These are phyloP conservation scores for Monosporozyma servazzii DNA, from an alignment of 805 yeast genomes.

Conservation along the genomic window DNA sequence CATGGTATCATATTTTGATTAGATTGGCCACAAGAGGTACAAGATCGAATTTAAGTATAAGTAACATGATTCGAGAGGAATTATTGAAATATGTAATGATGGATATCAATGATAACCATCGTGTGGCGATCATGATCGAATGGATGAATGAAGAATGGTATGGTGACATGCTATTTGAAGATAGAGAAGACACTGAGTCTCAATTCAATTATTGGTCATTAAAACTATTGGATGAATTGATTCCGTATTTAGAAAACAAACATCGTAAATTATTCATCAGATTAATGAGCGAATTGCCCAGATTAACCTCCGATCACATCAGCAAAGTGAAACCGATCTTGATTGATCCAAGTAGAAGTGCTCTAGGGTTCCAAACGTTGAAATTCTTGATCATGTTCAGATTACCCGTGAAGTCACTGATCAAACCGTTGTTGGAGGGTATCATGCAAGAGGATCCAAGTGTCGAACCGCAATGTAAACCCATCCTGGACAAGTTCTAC, in stretches of 20 bases:
- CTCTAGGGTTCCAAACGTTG: constrained; percentile 73
- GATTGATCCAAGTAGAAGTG: constrained; percentile 72
- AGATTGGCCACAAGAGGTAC: constrained; percentile 81
- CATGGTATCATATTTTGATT: constrained; percentile 70
- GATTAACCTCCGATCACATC: constrained; percentile 52
- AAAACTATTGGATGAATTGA: constrained; percentile 62
- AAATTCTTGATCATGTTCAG: constrained; percentile 81
- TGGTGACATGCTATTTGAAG: constrained; percentile 34
- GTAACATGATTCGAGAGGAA: constrained; percentile 58
- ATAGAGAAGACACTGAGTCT: constrained; percentile 12
- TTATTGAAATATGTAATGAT: constrained; percentile 64
- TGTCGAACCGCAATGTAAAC: constrained; percentile 20
- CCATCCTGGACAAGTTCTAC: constrained; percentile 22
- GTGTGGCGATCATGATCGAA: constrained; percentile 69
- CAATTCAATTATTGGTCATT: constrained; percentile 60
- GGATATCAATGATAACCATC: constrained; percentile 46
- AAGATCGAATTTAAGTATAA: constrained; percentile 34
- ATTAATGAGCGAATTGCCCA: constrained; percentile 80
- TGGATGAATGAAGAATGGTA: constrained; percentile 98
- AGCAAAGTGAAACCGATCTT: constrained; percentile 62
- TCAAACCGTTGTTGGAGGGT: constrained; percentile 24
- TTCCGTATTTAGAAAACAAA: constrained; percentile 73
- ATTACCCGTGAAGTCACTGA: constrained; percentile 59
- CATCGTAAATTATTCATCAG: constrained; percentile 79
- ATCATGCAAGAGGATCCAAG: constrained; percentile 20